Conservation (phyloP, 2,329 filamentous ascomycete genomes). For the Shiraia bambusicola region DNA sequence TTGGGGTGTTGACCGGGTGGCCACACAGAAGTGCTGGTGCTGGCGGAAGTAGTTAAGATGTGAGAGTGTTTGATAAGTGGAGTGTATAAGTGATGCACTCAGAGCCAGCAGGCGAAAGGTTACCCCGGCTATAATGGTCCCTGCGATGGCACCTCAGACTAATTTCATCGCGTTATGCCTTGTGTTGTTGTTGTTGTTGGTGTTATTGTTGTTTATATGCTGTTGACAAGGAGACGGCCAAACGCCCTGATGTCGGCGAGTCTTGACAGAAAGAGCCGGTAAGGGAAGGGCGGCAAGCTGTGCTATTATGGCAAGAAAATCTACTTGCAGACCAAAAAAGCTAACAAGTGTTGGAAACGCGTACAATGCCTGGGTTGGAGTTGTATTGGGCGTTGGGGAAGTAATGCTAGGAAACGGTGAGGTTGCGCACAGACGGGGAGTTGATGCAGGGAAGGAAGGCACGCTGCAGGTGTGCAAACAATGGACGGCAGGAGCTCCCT, state of each 20-base stretch:
- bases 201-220: slow-evolving; percentile 23
- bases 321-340: slow-evolving; percentile 33
- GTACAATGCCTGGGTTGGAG: slow-evolving; percentile 26
- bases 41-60: slow-evolving; percentile 12
- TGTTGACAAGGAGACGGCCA: slow-evolving; percentile 21
- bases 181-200: slow-evolving; percentile 20
- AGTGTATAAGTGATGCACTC: slow-evolving; percentile 27
- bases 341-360: slow-evolving; percentile 39
- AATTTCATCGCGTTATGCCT: too few relatives aligned
- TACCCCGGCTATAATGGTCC: slow-evolving; percentile 15
- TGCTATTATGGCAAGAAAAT: slow-evolving; percentile 26
- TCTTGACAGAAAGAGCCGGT: slow-evolving; percentile 22
- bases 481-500: slow-evolving; percentile 21
- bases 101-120: slow-evolving; percentile 18
- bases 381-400: slow-evolving; percentile 12
- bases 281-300: slow-evolving; percentile 34
- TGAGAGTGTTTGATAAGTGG: slow-evolving; percentile 22
- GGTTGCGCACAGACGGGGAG: slow-evolving; percentile 23
- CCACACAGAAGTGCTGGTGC: slow-evolving; percentile 7
- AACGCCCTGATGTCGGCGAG: slow-evolving; percentile 18
- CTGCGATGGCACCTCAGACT: slow-evolving; percentile 8
- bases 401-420: slow-evolving; percentile 9
- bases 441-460: slow-evolving; percentile 11
- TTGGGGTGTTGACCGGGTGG: slow-evolving; percentile 11
- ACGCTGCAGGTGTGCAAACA: slow-evolving; percentile 22